These are phyloP conservation scores for Mytilinidion resinicola DNA, from an alignment of 495 filamentous ascomycete species.

Conservation along the genomic window DNA sequence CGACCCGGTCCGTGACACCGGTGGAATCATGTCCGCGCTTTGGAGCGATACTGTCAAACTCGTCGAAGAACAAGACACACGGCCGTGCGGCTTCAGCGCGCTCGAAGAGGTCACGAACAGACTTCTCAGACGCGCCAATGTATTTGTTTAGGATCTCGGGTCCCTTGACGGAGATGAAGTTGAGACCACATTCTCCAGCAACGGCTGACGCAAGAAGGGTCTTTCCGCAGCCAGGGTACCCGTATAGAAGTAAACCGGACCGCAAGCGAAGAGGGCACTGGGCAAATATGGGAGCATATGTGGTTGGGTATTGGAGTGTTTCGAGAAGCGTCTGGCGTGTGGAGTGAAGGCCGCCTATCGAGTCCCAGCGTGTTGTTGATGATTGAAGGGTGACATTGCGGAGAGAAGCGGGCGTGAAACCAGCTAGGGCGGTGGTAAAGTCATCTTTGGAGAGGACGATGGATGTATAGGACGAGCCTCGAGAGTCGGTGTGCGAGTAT, in stretches of 20 bases:
- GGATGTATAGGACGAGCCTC: slow-evolving; percentile 25
- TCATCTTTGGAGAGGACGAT: slow-evolving; percentile 63
- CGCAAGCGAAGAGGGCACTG: slow-evolving; percentile 88
- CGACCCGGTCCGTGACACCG: slow-evolving; percentile 95
- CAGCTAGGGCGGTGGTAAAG: slow-evolving; percentile 76
- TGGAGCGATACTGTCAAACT: slow-evolving; percentile 94
- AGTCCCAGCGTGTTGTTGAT: slow-evolving; percentile 78
- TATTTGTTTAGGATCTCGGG: slow-evolving; percentile 99
- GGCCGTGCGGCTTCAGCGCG: slow-evolving; percentile 82
- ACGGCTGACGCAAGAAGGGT: slow-evolving; percentile 90
- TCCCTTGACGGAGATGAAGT: slow-evolving; percentile 97
- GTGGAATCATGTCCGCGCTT: slow-evolving; percentile 96
- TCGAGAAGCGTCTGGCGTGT: slow-evolving; percentile 85
- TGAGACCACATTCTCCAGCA: slow-evolving; percentile 90
- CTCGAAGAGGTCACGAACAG: slow-evolving; percentile 88
- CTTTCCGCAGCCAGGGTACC: slow-evolving; percentile 93
- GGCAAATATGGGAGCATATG: slow-evolving; percentile 95
- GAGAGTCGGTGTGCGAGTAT: slow-evolving; percentile 31
- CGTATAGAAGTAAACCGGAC: slow-evolving; percentile 86
- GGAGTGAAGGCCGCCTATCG: slow-evolving; percentile 80
- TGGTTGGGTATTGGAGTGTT: slow-evolving; percentile 93
- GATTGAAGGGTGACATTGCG: slow-evolving; percentile 89
- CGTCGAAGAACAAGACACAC: slow-evolving; percentile 94
- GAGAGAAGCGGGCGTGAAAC: slow-evolving; percentile 89
- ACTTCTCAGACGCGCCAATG: slow-evolving; percentile 93